phyloP scores from a whole-genome alignment of 208 protist species.

The Crithidia expoeki region DNA sequence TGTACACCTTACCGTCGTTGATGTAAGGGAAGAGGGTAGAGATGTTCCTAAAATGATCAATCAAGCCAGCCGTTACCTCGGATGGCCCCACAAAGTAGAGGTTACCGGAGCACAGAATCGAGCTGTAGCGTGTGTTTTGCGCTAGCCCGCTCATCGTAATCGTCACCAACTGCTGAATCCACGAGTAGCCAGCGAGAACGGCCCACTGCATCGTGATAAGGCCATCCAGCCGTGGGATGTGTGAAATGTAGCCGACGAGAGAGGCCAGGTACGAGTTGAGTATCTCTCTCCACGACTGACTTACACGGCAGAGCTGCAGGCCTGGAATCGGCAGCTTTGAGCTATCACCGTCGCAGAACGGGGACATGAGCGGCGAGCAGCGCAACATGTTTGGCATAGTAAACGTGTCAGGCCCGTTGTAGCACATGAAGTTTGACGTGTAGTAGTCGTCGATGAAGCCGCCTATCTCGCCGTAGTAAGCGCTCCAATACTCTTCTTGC shows the following conservation, averaged over 20 bases:
- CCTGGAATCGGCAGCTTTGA: conserved; percentile 14
- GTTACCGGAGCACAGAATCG: conserved; percentile 41
- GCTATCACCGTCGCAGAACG: conserved; percentile 33
- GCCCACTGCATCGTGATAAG: conserved; percentile 59
- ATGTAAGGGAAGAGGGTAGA: conserved; percentile 47
- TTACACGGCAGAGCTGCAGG: not conserved
- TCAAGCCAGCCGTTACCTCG: conserved; percentile 20
- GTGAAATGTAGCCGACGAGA: conserved; percentile 14
- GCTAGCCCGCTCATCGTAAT: conserved; percentile 28
- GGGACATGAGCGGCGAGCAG: not conserved
- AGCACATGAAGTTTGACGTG: not conserved
- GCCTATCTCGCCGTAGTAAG: not conserved
- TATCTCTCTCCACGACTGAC: not conserved
- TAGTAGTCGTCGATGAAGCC: not conserved
- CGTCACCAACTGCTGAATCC: conserved; percentile 9
- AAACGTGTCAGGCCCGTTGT: not conserved
- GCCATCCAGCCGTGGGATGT: conserved; percentile 39
- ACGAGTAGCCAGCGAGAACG: conserved; percentile 18
- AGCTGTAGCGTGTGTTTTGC: conserved; percentile 41
- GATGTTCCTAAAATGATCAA: conserved; percentile 29
- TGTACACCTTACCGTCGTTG: conserved; percentile 41
- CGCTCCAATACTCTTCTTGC: conserved; percentile 9
- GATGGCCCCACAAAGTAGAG: conserved; percentile 49
- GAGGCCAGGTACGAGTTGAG: not conserved
- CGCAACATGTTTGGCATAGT: not conserved